These are phyloP conservation scores for Tylopilus sp. DNA, from an alignment of 768 basidiomycete species.

Conservation along the genomic window DNA sequence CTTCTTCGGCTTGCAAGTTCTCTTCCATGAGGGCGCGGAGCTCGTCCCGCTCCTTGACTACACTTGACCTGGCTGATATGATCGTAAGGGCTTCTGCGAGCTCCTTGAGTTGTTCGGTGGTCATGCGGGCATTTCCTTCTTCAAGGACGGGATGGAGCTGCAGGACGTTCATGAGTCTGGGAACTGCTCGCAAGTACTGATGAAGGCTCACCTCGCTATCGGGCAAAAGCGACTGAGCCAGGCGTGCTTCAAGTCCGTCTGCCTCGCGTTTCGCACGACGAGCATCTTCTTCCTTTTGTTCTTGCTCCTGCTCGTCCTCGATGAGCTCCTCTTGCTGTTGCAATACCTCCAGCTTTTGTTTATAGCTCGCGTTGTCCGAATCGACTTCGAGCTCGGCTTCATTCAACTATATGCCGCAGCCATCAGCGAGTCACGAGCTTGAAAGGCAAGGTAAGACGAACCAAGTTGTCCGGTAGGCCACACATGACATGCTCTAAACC, in stretches of 20 bases:
- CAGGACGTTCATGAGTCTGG: neutral
- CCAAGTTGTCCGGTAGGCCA: constrained; percentile 91
- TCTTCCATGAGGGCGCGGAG: constrained; percentile 90
- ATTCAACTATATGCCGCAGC: constrained; percentile 60
- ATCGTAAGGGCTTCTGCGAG: constrained; percentile 88
- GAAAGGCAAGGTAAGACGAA: constrained; percentile 37
- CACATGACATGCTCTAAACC: constrained; percentile 88
- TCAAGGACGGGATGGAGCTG: constrained; percentile 63
- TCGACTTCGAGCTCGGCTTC: constrained; percentile 97
- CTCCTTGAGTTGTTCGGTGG: constrained; percentile 91
- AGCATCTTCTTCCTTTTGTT: constrained; percentile 92
- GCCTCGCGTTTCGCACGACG: constrained; percentile 80
- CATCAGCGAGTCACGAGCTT: neutral
- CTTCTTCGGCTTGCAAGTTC: constrained; percentile 86
- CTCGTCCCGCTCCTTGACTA: constrained; percentile 94
- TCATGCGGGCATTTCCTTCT: constrained; percentile 89
- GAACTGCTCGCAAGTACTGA: neutral
- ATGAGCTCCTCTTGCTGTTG: constrained; percentile 99
- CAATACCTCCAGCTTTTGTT: constrained; percentile 96
- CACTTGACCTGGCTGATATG: constrained; percentile 89
- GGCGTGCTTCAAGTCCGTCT: constrained; percentile 72
- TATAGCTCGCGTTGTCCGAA: constrained; percentile 90
- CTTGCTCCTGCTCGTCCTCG: constrained; percentile 98
- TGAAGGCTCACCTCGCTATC: constrained; percentile 71
- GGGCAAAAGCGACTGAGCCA: constrained; percentile 80